Evolutionary conservation across 495 filamentous ascomycete species (phyloP).

Genomic region (Letharia columbiana): DNA sequence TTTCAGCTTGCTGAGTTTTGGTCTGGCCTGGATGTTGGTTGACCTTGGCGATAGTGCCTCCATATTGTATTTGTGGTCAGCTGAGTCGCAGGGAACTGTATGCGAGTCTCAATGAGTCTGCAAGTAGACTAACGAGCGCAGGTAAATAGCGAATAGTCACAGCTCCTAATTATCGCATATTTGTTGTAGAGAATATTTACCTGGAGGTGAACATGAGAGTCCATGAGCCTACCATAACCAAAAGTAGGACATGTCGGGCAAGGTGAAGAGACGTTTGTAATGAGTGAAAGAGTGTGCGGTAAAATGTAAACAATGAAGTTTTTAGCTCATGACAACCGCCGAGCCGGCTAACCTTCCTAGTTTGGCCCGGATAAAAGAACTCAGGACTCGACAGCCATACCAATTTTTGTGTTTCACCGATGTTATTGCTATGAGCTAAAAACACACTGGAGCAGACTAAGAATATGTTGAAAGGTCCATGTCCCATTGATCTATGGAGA

Average conservation of each 20-base stretch:
- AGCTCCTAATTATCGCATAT: not conserved
- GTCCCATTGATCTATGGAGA: not conserved
- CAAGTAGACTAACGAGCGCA: not conserved
- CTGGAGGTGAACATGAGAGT: not conserved
- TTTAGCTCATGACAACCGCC: constrained; percentile 14
- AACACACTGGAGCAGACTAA: too few species aligned
- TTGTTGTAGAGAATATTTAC: not conserved
- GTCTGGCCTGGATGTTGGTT: constrained; percentile 49
- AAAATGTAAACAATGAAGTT: constrained; percentile 1
- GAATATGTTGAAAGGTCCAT: not conserved
- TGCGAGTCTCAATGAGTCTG: not conserved
- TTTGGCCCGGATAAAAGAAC: not conserved
- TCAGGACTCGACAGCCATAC: not conserved
- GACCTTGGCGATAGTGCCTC: constrained; percentile 67
- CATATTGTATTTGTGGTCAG: constrained; percentile 31
- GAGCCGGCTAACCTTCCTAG: constrained; percentile 7
- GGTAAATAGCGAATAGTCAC: not conserved
- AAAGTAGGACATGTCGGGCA: not conserved
- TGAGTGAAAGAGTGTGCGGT: not conserved
- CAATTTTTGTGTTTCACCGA: not conserved
- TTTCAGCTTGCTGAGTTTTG: constrained; percentile 35
- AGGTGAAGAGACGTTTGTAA: not conserved
- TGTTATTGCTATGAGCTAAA: not conserved
- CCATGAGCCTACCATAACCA: not conserved
- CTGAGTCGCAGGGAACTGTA: not conserved